Percentiles rank a stretch among this genome's conserved stretches.
phyloP scores from a whole-genome alignment of 2,329 filamentous ascomycete species.

The Penicillium paneum region DNA sequence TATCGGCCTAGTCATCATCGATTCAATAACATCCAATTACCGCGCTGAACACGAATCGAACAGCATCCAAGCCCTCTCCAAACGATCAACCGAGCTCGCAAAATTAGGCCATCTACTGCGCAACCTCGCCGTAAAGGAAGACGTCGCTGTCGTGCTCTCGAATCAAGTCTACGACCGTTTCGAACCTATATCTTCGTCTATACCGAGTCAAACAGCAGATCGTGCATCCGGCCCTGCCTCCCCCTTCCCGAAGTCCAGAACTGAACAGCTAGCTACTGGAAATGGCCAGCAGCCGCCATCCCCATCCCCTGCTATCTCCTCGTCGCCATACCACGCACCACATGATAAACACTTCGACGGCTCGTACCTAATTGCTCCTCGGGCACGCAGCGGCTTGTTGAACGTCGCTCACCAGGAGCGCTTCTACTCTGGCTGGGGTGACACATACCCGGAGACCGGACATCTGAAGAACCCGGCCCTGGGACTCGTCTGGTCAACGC shows the following conservation, averaged over 20 bases:
- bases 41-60: slow-evolving; percentile 67
- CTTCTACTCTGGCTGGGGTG: slow-evolving; percentile 94
- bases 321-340: slow-evolving; percentile 29
- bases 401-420: slow-evolving; percentile 79
- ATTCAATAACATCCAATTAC: slow-evolving; percentile 94
- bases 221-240: slow-evolving; percentile 21
- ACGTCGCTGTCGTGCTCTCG: slow-evolving; percentile 81
- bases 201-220: slow-evolving; percentile 14
- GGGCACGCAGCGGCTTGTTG: slow-evolving; percentile 53
- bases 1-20: slow-evolving; percentile 78
- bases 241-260: slow-evolving; percentile 17
- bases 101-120: slow-evolving; percentile 71
- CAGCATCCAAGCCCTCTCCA: slow-evolving; percentile 59
- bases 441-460: slow-evolving; percentile 34
- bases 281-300: not conserved
- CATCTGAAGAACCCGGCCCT: slow-evolving; percentile 76
- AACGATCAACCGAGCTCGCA: slow-evolving; percentile 71
- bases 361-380: slow-evolving; percentile 39
- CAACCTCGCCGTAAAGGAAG: slow-evolving; percentile 68
- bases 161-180: slow-evolving; percentile 97
- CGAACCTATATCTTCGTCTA: slow-evolving; percentile 27
- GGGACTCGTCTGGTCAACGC: slow-evolving; percentile 86
- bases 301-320: slow-evolving; percentile 28
- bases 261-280: slow-evolving; percentile 9
- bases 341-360: slow-evolving; percentile 31